Evolutionary conservation across 495 filamentous ascomycete genomes (phyloP).

Genomic region (Daldinia vernicosa): DNA sequence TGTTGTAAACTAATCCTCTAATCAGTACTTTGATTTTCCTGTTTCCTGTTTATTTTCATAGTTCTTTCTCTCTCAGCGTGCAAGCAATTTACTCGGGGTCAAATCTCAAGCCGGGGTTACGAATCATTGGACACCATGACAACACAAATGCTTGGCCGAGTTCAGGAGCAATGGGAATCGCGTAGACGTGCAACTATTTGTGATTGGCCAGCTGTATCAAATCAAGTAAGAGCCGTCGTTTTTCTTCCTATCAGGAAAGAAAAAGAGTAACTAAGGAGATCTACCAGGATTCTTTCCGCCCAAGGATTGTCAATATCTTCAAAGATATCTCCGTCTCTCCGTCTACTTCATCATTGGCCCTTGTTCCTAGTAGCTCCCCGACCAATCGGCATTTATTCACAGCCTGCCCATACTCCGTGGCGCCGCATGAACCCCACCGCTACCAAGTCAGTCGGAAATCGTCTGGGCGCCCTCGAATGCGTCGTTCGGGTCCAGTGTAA

Average conservation of each 20-base stretch:
- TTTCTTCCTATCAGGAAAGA: conserved; percentile 14
- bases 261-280: conserved; percentile 22
- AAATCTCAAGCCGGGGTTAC: neutral
- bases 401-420: conserved; percentile 13
- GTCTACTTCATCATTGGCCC: conserved; percentile 1
- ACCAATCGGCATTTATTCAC: conserved; percentile 20
- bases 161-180: neutral
- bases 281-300: conserved; percentile 13
- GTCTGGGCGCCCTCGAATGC: conserved; percentile 90
- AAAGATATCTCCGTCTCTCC: conserved; percentile 4
- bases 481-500: conserved; percentile 83
- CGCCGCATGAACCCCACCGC: neutral
- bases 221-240: conserved; percentile 14
- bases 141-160: neutral
- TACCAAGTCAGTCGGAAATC: conserved; percentile 56
- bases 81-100: too few species aligned
- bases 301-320: conserved; percentile 15
- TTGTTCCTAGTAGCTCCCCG: neutral
- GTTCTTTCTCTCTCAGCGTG: neutral
- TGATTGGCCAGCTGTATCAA: conserved; percentile 20
- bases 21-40: neutral
- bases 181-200: conserved; percentile 1
- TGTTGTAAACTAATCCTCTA: neutral
- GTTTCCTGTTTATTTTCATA: neutral
- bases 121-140: neutral